Conservation (phyloP, 164 flowering plant genomes). For the Aristolochia contorta region DNA sequence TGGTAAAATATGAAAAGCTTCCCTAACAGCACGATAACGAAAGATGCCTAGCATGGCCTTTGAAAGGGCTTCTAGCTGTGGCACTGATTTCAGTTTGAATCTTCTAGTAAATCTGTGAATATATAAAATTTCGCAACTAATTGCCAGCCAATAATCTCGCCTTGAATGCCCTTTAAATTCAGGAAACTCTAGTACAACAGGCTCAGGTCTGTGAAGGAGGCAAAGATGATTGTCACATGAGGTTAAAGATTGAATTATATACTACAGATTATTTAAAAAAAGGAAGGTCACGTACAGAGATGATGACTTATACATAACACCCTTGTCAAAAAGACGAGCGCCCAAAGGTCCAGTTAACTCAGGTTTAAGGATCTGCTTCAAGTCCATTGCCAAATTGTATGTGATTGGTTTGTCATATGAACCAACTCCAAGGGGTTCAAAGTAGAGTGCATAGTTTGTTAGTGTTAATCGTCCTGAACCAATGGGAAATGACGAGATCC, state of each 20-base stretch:
- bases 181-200: constrained; percentile 72
- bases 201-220: constrained; percentile 50
- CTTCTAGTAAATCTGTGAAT: constrained; percentile 58
- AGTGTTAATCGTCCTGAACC: constrained; percentile 67
- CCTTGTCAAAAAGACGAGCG: constrained; percentile 84
- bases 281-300: constrained; percentile 42
- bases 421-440: constrained; percentile 80
- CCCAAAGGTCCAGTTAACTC: constrained; percentile 93
- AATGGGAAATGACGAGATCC: too few relatives aligned
- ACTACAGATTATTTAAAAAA: neutral
- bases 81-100: constrained; percentile 35
- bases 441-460: constrained; percentile 69
- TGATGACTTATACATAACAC: constrained; percentile 74
- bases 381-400: constrained; percentile 61
- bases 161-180: constrained; percentile 78
- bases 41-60: constrained; percentile 60
- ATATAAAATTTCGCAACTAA: constrained; percentile 58
- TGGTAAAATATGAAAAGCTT: constrained; percentile 46
- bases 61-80: constrained; percentile 62
- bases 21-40: constrained; percentile 62
- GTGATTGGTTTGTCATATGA: constrained; percentile 67
- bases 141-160: constrained; percentile 89
- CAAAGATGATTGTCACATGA: constrained; percentile 7
- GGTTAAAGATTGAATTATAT: neutral
- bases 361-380: constrained; percentile 77